These are phyloP conservation scores for Venturia pyrina DNA, from an alignment of 2,329 filamentous ascomycete species.

Conservation along the genomic window DNA sequence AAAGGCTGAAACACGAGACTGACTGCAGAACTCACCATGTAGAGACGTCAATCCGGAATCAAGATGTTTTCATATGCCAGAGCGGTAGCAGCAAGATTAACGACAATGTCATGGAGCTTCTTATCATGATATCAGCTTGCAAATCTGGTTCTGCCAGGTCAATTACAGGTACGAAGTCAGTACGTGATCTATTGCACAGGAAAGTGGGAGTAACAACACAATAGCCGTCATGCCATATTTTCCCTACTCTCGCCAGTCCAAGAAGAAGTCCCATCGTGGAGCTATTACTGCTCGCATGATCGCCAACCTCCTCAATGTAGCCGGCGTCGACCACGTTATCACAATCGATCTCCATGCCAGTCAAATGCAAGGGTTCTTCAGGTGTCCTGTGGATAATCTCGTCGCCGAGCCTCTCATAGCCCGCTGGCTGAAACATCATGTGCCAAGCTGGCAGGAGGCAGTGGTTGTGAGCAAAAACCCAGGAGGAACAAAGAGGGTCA, in stretches of 20 bases:
- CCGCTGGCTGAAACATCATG: slow-evolving; percentile 86
- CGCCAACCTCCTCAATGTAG: slow-evolving; percentile 85
- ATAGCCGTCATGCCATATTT: slow-evolving; percentile 86
- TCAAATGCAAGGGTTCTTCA: slow-evolving; percentile 99
- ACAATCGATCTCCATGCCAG: slow-evolving; percentile 85
- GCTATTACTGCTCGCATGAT: slow-evolving; percentile 97
- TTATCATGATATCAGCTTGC: slow-evolving; percentile 98
- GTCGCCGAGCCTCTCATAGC: slow-evolving; percentile 92
- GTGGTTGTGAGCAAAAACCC: slow-evolving; percentile 98
- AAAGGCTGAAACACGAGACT: not conserved
- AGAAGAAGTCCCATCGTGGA: slow-evolving; percentile 95
- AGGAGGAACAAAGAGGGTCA: slow-evolving; percentile 93
- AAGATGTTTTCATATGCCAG: slow-evolving; percentile 98
- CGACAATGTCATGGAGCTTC: slow-evolving; percentile 96
- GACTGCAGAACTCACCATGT: slow-evolving; percentile 2
- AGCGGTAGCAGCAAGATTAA: slow-evolving; percentile 95
- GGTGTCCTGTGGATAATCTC: slow-evolving; percentile 93
- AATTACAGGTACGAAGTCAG: slow-evolving; percentile 65
- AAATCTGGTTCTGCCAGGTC: slow-evolving; percentile 96
- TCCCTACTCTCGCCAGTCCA: slow-evolving; percentile 97
- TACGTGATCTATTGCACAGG: slow-evolving; percentile 6
- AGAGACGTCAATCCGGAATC: slow-evolving; percentile 71
- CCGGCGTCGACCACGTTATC: slow-evolving; percentile 93
- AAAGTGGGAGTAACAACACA: not conserved
- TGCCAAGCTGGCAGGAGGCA: slow-evolving; percentile 77